A percentile compares a stretch with the other conserved stretches of the same genome.
phyloP scores from a whole-genome alignment of 73 alveolate species.

The Paramecium bursaria region DNA sequence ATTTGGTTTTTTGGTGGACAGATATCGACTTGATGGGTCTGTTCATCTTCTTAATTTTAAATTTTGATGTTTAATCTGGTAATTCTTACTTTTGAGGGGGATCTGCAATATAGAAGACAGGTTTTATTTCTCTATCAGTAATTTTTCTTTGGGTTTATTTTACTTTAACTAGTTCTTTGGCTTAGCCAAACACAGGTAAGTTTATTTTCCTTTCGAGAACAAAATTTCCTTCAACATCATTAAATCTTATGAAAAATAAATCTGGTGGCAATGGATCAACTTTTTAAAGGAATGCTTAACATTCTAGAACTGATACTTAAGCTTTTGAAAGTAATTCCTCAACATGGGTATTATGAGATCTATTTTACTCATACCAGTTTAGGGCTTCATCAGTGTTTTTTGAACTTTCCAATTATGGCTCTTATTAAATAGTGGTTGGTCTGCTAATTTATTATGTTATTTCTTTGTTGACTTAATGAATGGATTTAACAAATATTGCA shows the following conservation, averaged over 20 bases:
- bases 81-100: background rate
- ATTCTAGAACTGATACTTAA: background rate
- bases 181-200: conserved; percentile 62
- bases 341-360: no score
- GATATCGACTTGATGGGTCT: background rate
- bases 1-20: conserved; percentile 18
- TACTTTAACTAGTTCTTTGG: background rate
- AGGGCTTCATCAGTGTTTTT: conserved; percentile 23
- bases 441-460: conserved; percentile 42
- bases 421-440: background rate
- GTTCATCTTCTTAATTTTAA: background rate
- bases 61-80: background rate
- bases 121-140: background rate
- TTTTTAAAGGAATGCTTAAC: background rate
- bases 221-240: conserved; percentile 54
- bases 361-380: conserved; percentile 39
- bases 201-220: conserved; percentile 57
- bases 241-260: conserved; percentile 6
- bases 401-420: background rate
- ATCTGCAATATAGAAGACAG: background rate
- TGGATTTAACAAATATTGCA: conserved; percentile 16
- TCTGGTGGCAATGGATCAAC: conserved; percentile 10
- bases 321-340: background rate
- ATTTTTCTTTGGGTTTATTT: conserved; percentile 11
- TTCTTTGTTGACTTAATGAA: conserved; percentile 60